Percentiles rank a stretch among this genome's conserved stretches.
These are phyloP conservation scores for Magnaporthiopsis incrustans DNA, from an alignment of 2,329 filamentous ascomycete species.

Conservation along the genomic window DNA sequence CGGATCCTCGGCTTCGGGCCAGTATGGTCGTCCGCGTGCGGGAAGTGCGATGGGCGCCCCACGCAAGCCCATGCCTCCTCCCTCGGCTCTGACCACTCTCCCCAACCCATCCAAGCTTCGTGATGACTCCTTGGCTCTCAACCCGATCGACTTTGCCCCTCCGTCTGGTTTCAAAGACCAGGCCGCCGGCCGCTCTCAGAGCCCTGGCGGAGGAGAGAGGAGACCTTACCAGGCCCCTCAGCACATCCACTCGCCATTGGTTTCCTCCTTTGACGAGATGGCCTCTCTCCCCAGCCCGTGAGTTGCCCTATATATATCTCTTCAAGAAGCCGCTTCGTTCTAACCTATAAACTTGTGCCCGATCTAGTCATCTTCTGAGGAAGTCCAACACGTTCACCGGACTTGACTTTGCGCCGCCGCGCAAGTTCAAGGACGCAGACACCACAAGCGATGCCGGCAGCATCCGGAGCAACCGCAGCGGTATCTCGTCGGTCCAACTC, in stretches of 20 bases:
- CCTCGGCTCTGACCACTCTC: slow-evolving; percentile 62
- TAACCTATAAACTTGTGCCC: neutral
- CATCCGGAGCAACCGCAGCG: slow-evolving; percentile 65
- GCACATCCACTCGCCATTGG: slow-evolving; percentile 68
- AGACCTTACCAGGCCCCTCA: slow-evolving; percentile 68
- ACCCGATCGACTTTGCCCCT: slow-evolving; percentile 78
- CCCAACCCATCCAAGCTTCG: slow-evolving; percentile 79
- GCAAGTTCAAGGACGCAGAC: slow-evolving; percentile 59
- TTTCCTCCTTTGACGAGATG: slow-evolving; percentile 80
- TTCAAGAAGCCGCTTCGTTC: neutral
- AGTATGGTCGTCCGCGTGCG: slow-evolving; percentile 37
- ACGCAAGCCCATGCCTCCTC: slow-evolving; percentile 56
- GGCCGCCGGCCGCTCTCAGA: slow-evolving; percentile 59
- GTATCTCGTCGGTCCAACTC: slow-evolving; percentile 62
- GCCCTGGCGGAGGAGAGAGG: slow-evolving; percentile 50
- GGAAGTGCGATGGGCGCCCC: slow-evolving; percentile 39
- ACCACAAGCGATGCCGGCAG: slow-evolving; percentile 58
- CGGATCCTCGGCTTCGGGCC: slow-evolving; percentile 51
- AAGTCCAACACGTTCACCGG: slow-evolving; percentile 72
- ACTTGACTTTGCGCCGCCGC: slow-evolving; percentile 74
- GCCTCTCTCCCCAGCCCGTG: slow-evolving; percentile 81
- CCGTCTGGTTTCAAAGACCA: slow-evolving; percentile 59
- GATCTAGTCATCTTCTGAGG: slow-evolving; percentile 57
- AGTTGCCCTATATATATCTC: slow-evolving; percentile 34
- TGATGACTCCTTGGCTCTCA: slow-evolving; percentile 67